Conservation (phyloP, 352 stramenopile genomes). For the Phytophthora tubulina region DNA sequence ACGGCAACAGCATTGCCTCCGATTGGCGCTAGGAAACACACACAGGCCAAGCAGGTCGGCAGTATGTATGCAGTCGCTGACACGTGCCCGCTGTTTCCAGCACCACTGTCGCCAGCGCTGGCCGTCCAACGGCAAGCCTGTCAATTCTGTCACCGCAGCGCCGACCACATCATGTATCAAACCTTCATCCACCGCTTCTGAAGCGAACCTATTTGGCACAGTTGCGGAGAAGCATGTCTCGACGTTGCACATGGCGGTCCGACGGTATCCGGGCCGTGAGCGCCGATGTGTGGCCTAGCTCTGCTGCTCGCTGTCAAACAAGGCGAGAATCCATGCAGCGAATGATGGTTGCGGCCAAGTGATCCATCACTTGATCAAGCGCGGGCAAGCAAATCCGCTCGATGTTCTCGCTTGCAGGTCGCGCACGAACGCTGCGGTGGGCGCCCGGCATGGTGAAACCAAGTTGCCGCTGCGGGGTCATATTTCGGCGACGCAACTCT, state of each 20-base stretch:
- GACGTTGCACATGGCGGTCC: conserved; percentile 12
- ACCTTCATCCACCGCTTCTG: not conserved
- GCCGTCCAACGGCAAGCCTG: not conserved
- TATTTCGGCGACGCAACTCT: conserved; percentile 42
- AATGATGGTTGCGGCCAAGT: conserved; percentile 13
- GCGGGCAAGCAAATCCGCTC: conserved; percentile 21
- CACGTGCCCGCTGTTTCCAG: conserved; percentile 14
- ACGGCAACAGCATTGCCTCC: not conserved
- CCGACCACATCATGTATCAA: conserved; percentile 10
- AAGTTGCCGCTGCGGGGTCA: conserved; percentile 16
- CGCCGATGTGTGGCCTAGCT: not conserved
- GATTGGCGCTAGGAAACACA: not conserved
- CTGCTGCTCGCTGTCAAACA: conserved; percentile 1
- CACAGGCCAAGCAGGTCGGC: not conserved
- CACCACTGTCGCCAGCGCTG: conserved; percentile 6
- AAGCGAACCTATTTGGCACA: conserved; percentile 29
- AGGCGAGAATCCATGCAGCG: conserved; percentile 12
- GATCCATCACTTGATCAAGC: conserved; percentile 19
- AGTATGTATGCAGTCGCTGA: conserved; percentile 15
- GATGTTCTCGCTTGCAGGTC: conserved; percentile 17
- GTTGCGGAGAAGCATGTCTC: conserved; percentile 20
- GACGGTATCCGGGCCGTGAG: conserved; percentile 9
- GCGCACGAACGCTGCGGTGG: not conserved
- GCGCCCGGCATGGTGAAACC: conserved; percentile 10
- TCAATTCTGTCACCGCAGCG: not conserved